A percentile compares a stretch with the other conserved stretches of the same genome.
Evolutionary conservation across 179 eudicot species (phyloP).

Genomic region (Spinacia oleracea): DNA sequence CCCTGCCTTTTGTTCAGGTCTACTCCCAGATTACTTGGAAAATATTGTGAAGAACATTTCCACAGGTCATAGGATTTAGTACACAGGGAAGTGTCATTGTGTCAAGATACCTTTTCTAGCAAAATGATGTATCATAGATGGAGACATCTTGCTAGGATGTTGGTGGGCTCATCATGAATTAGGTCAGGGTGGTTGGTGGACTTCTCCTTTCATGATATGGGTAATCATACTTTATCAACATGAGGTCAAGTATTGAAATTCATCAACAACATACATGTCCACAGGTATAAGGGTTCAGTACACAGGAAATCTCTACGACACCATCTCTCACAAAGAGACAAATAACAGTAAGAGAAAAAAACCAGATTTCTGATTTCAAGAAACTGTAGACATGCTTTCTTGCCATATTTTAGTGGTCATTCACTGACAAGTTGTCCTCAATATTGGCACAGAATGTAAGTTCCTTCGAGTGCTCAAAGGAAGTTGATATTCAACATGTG

Average conservation of each 20-base stretch:
- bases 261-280: neutral
- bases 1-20: too few relatives aligned
- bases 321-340: neutral
- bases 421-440: neutral
- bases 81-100: neutral
- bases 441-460: neutral
- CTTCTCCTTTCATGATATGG: neutral
- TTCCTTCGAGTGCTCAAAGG: neutral
- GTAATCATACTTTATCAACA: conserved; percentile 10
- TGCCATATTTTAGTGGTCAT: neutral
- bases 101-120: neutral
- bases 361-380: neutral
- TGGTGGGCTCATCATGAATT: conserved; percentile 19
- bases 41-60: neutral
- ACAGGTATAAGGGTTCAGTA: too few relatives aligned
- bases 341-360: neutral
- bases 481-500: neutral
- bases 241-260: too few relatives aligned
- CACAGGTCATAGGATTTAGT: neutral
- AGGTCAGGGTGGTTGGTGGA: neutral
- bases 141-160: neutral
- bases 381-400: neutral
- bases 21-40: too few relatives aligned
- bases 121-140: neutral
- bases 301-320: neutral